phyloP scores from a whole-genome alignment of 2,329 filamentous ascomycete species.

The Colletotrichum caudatum region DNA sequence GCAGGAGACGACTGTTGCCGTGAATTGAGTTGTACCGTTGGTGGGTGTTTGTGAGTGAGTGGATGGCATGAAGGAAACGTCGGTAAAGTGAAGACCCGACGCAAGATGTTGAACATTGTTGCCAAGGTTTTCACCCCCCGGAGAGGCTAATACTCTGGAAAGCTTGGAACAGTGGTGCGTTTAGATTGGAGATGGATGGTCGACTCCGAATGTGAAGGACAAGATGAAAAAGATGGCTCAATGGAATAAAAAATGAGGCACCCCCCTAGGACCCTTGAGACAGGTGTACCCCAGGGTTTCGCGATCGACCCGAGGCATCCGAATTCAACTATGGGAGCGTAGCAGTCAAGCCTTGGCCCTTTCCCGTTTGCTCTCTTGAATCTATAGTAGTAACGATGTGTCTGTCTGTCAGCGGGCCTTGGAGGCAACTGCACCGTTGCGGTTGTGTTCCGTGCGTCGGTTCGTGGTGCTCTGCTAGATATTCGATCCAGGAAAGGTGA shows the following conservation, averaged over 20 bases:
- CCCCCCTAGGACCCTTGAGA: background rate
- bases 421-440: background rate
- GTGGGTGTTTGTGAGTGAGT: background rate
- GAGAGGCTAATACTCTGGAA: background rate
- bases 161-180: no score
- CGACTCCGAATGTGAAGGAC: background rate
- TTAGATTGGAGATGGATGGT: background rate
- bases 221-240: no score
- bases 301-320: constrained; percentile 21
- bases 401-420: background rate
- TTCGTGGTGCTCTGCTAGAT: background rate
- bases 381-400: no score
- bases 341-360: background rate
- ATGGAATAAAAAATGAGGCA: background rate
- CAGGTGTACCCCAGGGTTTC: constrained; percentile 15
- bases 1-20: background rate
- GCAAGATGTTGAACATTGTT: no score
- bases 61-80: background rate
- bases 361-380: background rate
- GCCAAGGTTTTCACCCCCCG: background rate
- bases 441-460: background rate
- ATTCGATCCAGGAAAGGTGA: background rate
- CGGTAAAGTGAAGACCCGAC: no score
- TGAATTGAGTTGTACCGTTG: background rate
- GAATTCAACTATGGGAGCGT: constrained; percentile 7